phyloP scores from a whole-genome alignment of 2,329 filamentous ascomycete genomes.

The Phialophora macrospora region DNA sequence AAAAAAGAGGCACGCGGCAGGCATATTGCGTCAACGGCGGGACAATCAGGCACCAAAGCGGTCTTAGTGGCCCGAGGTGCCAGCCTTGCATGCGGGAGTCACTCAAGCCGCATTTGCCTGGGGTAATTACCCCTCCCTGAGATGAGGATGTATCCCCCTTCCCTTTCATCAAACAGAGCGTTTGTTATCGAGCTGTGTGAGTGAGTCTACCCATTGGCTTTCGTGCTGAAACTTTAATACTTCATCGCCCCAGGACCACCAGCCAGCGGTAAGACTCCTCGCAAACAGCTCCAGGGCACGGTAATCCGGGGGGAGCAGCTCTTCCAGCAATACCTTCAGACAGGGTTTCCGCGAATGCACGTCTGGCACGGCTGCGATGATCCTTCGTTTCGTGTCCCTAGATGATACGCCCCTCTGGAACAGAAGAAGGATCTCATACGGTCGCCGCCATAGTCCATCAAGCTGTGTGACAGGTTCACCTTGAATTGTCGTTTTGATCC shows the following conservation, averaged over 20 bases:
- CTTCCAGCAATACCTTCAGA: slow-evolving; percentile 60
- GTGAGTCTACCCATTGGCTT: slow-evolving; percentile 24
- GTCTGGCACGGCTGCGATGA: slow-evolving; percentile 65
- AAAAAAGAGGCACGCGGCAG: slow-evolving; percentile 3
- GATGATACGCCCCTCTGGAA: slow-evolving; percentile 44
- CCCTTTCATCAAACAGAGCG: neutral
- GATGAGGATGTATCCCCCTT: no score
- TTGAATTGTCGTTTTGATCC: slow-evolving; percentile 62
- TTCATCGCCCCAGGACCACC: slow-evolving; percentile 68
- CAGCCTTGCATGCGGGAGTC: slow-evolving; percentile 12
- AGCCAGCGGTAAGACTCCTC: slow-evolving; percentile 62
- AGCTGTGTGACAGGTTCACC: slow-evolving; percentile 60
- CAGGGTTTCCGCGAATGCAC: slow-evolving; percentile 69
- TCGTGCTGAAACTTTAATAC: slow-evolving; percentile 62
- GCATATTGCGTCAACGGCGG: slow-evolving; percentile 28
- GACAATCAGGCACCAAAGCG: slow-evolving; percentile 15
- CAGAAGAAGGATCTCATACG: slow-evolving; percentile 64
- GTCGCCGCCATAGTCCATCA: slow-evolving; percentile 62
- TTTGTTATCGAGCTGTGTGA: neutral
- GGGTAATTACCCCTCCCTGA: neutral
- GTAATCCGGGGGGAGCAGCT: slow-evolving; percentile 48
- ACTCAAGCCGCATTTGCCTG: neutral
- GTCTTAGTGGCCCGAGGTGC: slow-evolving; percentile 12
- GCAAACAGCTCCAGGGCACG: slow-evolving; percentile 65
- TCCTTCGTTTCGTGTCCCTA: slow-evolving; percentile 50